Evolutionary conservation across 2,329 filamentous ascomycete genomes (phyloP), one percentile per base, ranked within the genome.

Genomic region (Penicillium sp.): DNA sequence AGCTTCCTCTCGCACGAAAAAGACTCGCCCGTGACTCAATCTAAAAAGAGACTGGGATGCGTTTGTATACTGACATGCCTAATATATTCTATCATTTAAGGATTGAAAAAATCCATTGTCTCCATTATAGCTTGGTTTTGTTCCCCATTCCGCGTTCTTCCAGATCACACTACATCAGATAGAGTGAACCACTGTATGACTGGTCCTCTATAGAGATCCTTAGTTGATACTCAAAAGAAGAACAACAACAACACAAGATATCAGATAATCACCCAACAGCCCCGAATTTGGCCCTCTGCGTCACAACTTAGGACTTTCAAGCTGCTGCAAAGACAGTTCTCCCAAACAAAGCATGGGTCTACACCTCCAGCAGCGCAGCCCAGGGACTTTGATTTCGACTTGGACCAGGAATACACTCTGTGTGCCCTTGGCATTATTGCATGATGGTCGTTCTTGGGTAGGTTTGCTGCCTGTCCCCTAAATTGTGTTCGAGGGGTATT

Each of bases 261-360:
- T 3, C 40, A 25, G 13, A 43, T 19, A 7, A 13, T 25, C 19
- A 37, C 35, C 35, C 40, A 22, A 1, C 40, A 25, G 19, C 40
- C 1, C 8, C 40, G 3, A 43, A 43, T 43, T 3, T 43, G 40
- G 40, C 40, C 40, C 40, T 43, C 19, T 43, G 40, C 19, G n/a
- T 43, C 10, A 43, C 40, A 4, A 43, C 19, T 5, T 4, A 43
- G 3, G 40, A 43, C 40, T 43, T 43, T 19, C 8, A 43, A 10
- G 40, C 19, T 22, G 40, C 40, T 22, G 40, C 40, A 43, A 43
- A 43, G 6, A 4, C 4, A 25, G 56, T 62, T 13, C 60, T 68
- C 0, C 48, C 62, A 1, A 55, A 66, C 25, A 68, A 66, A 25
- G 60, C 64, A 48, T 68, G 64, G 65, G 62, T 66, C 11, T 66